A percentile compares a stretch with the other conserved stretches of the same genome.
These are phyloP conservation scores for Septoria linicola DNA, from an alignment of 2,329 filamentous ascomycete genomes.

Conservation along the genomic window DNA sequence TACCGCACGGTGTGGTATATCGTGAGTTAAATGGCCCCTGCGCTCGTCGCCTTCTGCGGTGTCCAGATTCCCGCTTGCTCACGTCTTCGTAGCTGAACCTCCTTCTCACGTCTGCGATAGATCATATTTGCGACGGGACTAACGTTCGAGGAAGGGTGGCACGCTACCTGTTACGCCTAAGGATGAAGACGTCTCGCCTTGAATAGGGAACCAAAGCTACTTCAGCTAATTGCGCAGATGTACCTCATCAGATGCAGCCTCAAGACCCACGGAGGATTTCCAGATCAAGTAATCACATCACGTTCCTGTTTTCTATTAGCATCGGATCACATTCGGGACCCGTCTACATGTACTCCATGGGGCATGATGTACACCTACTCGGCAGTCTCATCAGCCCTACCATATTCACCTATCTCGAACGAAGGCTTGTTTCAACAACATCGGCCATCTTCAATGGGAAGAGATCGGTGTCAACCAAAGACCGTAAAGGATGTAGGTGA, in stretches of 20 bases:
- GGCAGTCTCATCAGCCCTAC: not conserved
- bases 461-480: not conserved
- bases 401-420: conserved; percentile 2
- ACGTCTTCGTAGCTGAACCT: too few relatives aligned
- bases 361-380: not conserved
- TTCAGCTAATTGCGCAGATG: too few relatives aligned
- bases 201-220: too few relatives aligned
- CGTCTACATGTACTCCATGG: not conserved
- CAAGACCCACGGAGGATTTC: not conserved
- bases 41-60: too few relatives aligned
- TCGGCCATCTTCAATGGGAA: not conserved
- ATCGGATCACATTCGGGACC: not conserved
- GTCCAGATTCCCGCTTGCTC: too few relatives aligned
- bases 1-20: too few relatives aligned
- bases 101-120: too few relatives aligned
- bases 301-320: not conserved
- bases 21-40: too few relatives aligned
- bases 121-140: too few relatives aligned
- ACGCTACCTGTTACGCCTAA: too few relatives aligned
- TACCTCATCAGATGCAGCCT: not conserved
- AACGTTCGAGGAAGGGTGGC: too few relatives aligned
- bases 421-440: conserved; percentile 10
- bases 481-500: not conserved
- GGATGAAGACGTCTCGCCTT: too few relatives aligned
- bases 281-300: not conserved